These are phyloP conservation scores for Chenopodium suecicum DNA, from an alignment of 148 eudicot genomes.

Conservation along the genomic window DNA sequence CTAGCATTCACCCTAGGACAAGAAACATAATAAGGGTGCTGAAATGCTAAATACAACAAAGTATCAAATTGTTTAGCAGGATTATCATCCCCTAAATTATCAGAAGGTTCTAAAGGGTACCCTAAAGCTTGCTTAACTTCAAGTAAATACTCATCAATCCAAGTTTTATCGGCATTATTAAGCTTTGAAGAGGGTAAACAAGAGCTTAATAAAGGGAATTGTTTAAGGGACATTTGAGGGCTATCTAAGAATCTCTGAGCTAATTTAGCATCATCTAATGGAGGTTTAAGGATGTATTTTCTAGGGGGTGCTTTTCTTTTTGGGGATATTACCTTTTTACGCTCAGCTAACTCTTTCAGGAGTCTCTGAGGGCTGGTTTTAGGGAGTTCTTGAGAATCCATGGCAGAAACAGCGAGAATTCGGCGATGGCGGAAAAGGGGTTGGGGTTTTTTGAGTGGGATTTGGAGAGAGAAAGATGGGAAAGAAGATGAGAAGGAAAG, in stretches of 20 bases:
- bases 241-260: conserved; percentile 77
- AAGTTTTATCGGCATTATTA: conserved; percentile 59
- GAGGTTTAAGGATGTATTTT: conserved; percentile 83
- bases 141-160: conserved; percentile 90
- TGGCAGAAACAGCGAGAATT: conserved; percentile 44
- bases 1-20: conserved; percentile 76
- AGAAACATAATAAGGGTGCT: conserved; percentile 64
- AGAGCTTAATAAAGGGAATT: conserved; percentile 85
- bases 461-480: conserved; percentile 35
- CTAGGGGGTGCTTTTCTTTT: conserved; percentile 66
- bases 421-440: conserved; percentile 27
- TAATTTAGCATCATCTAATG: conserved; percentile 72
- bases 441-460: conserved; percentile 29
- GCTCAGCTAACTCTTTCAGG: conserved; percentile 74
- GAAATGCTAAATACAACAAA: conserved; percentile 82
- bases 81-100: conserved; percentile 64
- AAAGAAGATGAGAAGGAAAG: conserved; percentile 60
- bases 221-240: conserved; percentile 81
- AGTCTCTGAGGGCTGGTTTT: conserved; percentile 79
- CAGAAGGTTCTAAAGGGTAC: conserved; percentile 79
- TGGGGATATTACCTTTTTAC: conserved; percentile 65
- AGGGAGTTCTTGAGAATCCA: conserved; percentile 67
- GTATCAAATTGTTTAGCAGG: conserved; percentile 96
- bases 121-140: conserved; percentile 95
- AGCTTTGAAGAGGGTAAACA: conserved; percentile 70